Evolutionary conservation across 2,329 filamentous ascomycete species (phyloP).

Genomic region (Tolypocladium tundrense): DNA sequence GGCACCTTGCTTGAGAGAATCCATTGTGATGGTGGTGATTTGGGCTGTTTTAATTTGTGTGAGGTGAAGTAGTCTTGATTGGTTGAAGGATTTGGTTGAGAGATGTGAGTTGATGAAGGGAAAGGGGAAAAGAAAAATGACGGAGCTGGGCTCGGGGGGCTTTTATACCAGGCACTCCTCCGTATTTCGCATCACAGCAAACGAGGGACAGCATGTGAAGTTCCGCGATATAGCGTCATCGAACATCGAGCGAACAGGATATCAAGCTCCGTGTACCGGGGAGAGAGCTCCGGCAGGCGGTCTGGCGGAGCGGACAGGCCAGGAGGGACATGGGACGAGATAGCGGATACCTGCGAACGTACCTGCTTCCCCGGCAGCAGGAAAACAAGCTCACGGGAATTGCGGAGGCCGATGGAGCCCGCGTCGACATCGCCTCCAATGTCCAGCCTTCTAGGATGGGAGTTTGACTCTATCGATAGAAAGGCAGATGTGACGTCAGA

Average conservation of each 20-base stretch:
- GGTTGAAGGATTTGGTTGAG: neutral
- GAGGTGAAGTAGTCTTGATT: slow-evolving; percentile 1
- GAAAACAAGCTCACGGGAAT: neutral
- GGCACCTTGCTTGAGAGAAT: slow-evolving; percentile 48
- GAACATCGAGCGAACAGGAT: neutral
- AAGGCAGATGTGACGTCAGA: neutral
- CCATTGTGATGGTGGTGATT: slow-evolving; percentile 28
- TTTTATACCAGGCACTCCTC: neutral
- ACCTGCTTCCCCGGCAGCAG: neutral
- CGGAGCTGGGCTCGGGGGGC: neutral
- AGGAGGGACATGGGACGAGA: neutral
- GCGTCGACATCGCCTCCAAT: neutral
- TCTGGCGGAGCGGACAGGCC: neutral
- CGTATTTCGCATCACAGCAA: neutral
- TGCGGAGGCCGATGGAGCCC: neutral
- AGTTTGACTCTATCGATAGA: neutral
- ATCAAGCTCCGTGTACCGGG: neutral
- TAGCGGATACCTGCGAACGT: neutral
- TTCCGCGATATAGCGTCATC: neutral
- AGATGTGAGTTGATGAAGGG: neutral
- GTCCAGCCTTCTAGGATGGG: neutral
- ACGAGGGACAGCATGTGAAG: neutral
- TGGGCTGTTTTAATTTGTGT: slow-evolving; percentile 5
- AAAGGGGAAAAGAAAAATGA: neutral
- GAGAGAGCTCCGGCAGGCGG: neutral